Conservation (phyloP, 148 eudicot genomes). For the Fallopia convolvulus region DNA sequence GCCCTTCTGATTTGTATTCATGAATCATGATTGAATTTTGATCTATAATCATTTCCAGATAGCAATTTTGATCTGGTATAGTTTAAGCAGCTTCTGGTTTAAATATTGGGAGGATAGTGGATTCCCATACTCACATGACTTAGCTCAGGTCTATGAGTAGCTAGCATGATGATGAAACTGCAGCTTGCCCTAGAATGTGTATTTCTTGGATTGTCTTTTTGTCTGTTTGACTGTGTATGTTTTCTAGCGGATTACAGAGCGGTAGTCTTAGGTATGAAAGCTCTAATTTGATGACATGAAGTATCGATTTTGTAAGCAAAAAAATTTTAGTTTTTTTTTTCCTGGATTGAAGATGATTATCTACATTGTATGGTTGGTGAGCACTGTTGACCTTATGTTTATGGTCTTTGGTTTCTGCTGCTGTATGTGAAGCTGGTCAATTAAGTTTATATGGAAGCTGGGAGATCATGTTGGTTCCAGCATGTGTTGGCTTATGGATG, state of each 20-base stretch:
- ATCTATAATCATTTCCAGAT: background rate
- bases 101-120: background rate
- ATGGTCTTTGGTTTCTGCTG: background rate
- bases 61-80: background rate
- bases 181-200: conserved; percentile 1
- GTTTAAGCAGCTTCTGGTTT: background rate
- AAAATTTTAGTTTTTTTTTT: background rate
- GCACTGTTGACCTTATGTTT: background rate
- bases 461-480: background rate
- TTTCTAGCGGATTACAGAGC: background rate
- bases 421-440: background rate
- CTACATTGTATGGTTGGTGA: background rate
- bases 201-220: background rate
- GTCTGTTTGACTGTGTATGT: background rate
- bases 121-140: background rate
- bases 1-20: background rate
- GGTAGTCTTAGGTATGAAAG: background rate
- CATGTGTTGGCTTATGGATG: background rate
- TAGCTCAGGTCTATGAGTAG: background rate
- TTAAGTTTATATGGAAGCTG: background rate
- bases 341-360: background rate
- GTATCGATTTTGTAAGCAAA: background rate
- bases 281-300: background rate
- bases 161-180: background rate
- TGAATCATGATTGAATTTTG: background rate